Evolutionary conservation across 2,329 filamentous ascomycete genomes (phyloP).

Genomic region (Pestalotiopsis sp.): DNA sequence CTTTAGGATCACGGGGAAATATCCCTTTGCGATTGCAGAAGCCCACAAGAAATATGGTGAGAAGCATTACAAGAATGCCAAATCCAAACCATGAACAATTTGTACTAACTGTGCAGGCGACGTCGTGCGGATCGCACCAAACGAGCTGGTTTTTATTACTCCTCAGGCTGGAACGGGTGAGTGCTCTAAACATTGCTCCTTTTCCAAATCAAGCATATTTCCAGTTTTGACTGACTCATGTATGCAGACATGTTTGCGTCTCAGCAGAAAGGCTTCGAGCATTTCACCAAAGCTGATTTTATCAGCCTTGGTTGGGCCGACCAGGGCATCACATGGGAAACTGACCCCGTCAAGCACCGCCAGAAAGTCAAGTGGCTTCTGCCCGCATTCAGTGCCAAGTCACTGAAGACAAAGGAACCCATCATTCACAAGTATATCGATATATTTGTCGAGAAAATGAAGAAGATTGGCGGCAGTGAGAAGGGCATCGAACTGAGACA

Average conservation of each 20-base stretch:
- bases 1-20: background rate
- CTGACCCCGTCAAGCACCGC: conserved; percentile 23
- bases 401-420: conserved; percentile 23
- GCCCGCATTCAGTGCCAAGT: conserved; percentile 24
- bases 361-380: conserved; percentile 22
- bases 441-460: conserved; percentile 25
- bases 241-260: conserved; percentile 13
- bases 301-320: conserved; percentile 23
- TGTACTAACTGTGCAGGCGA: background rate
- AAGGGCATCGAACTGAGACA: background rate
- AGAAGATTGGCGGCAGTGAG: background rate
- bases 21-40: background rate
- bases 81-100: background rate
- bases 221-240: background rate
- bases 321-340: conserved; percentile 25
- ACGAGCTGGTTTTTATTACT: conserved; percentile 13
- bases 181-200: background rate
- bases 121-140: conserved; percentile 13
- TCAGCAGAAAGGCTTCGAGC: conserved; percentile 21
- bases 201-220: background rate
- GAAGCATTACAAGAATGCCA: background rate
- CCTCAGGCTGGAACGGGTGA: conserved; percentile 13
- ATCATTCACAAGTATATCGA: conserved; percentile 25
- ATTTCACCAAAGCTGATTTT: conserved; percentile 25
- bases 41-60: background rate